Percentiles rank a stretch among this genome's conserved stretches.
These are phyloP conservation scores for Nemania sp. DNA, from an alignment of 2,329 filamentous ascomycete genomes.

Conservation along the genomic window DNA sequence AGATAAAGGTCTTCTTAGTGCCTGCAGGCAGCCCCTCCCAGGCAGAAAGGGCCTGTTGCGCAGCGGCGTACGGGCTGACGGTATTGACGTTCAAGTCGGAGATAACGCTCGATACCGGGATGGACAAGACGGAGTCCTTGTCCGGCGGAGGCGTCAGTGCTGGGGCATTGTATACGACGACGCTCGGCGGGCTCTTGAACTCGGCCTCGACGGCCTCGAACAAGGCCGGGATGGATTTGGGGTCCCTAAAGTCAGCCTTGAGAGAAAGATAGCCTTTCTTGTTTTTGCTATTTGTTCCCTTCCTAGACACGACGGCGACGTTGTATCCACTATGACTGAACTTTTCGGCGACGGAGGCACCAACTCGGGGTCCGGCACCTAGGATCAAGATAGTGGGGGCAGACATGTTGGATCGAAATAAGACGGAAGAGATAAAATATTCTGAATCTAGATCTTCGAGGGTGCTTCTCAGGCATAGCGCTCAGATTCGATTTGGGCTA, in stretches of 20 bases:
- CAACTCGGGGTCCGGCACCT: constrained; percentile 32
- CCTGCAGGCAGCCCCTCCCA: constrained; percentile 42
- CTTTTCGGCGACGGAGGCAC: constrained; percentile 30
- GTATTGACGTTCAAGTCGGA: constrained; percentile 44
- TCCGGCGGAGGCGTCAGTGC: constrained; percentile 40
- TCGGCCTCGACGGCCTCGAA: constrained; percentile 44
- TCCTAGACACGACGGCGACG: constrained; percentile 31
- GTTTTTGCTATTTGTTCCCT: constrained; percentile 22
- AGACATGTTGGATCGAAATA: constrained; percentile 2
- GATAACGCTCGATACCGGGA: constrained; percentile 38
- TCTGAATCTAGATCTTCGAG: neutral
- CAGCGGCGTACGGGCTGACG: constrained; percentile 44
- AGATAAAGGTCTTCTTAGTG: constrained; percentile 19
- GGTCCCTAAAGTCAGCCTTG: constrained; percentile 43
- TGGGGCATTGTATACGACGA: constrained; percentile 51
- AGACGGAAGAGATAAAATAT: neutral
- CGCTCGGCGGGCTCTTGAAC: constrained; percentile 42
- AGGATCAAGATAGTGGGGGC: constrained; percentile 30
- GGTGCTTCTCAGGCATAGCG: neutral
- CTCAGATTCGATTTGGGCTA: neutral
- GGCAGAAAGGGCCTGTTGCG: constrained; percentile 43
- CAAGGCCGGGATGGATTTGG: constrained; percentile 35
- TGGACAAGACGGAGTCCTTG: constrained; percentile 39
- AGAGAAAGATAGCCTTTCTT: constrained; percentile 42
- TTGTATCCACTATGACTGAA: constrained; percentile 33